Evolutionary conservation across 306 rosid genomes (phyloP).

Genomic region (Vigna hirtella): DNA sequence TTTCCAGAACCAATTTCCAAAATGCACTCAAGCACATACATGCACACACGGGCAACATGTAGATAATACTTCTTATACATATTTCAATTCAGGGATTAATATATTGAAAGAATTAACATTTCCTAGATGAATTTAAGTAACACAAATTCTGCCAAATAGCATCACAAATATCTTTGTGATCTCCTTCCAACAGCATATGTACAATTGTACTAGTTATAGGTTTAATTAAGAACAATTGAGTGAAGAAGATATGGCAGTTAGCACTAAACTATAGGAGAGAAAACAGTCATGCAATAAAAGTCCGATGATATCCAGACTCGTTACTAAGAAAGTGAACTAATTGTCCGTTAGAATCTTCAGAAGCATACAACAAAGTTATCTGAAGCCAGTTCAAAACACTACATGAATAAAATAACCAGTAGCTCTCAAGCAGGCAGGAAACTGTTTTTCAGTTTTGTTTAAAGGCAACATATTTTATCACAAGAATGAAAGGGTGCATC

Average conservation of each 20-base stretch:
- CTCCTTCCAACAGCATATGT: background rate
- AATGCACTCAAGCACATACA: too few relatives aligned
- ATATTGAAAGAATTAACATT: too few relatives aligned
- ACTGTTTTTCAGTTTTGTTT: background rate
- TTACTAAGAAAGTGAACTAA: background rate
- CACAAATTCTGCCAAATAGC: constrained; percentile 1
- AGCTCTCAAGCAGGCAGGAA: background rate
- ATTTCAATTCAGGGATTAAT: too few relatives aligned
- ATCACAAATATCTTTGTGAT: background rate
- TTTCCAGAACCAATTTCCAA: too few relatives aligned
- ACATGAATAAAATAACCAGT: background rate
- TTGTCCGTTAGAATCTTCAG: constrained; percentile 10
- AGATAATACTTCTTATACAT: too few relatives aligned
- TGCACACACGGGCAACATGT: too few relatives aligned
- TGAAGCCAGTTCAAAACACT: background rate
- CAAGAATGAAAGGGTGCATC: background rate
- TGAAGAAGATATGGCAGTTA: constrained; percentile 3
- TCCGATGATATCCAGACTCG: constrained; percentile 2
- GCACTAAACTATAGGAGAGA: background rate
- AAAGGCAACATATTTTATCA: background rate
- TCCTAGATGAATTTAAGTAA: background rate
- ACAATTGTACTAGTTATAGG: background rate
- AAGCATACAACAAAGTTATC: background rate
- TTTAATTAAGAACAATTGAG: background rate
- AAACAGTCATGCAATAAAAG: constrained; percentile 2